Percentiles rank a stretch among this genome's conserved stretches.
phyloP scores from a whole-genome alignment of 257 asterid species.

The Capsicum chinense region DNA sequence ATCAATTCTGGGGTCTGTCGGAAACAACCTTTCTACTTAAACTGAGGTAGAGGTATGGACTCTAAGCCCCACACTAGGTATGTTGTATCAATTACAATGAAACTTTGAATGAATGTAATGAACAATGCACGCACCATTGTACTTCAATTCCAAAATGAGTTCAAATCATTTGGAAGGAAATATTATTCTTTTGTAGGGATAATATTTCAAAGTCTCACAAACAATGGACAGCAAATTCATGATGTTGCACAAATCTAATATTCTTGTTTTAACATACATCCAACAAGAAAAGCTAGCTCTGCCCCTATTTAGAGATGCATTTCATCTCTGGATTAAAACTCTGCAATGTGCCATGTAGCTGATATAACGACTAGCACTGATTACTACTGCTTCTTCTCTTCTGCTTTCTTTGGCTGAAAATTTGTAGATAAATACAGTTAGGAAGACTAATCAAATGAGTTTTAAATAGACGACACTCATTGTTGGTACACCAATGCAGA shows the following conservation, averaged over 20 bases:
- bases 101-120: background rate
- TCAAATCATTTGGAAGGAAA: background rate
- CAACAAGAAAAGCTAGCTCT: background rate
- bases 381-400: constrained; percentile 36
- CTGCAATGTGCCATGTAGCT: constrained; percentile 18
- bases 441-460: background rate
- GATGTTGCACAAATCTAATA: background rate
- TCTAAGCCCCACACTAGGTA: too few species aligned
- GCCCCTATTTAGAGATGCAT: background rate
- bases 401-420: constrained; percentile 36
- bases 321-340: background rate
- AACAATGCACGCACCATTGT: background rate
- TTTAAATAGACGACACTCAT: background rate
- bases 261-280: background rate
- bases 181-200: background rate
- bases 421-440: background rate
- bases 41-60: too few species aligned
- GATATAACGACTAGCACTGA: background rate
- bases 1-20: too few species aligned
- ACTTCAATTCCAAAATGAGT: constrained; percentile 8
- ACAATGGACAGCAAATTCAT: constrained; percentile 6
- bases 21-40: too few species aligned
- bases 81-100: too few species aligned
- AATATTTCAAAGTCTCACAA: background rate
- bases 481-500: background rate